Base-by-base conservation (phyloP, 73 alveolate genomes). In the Paramecium caudatum region DNA sequence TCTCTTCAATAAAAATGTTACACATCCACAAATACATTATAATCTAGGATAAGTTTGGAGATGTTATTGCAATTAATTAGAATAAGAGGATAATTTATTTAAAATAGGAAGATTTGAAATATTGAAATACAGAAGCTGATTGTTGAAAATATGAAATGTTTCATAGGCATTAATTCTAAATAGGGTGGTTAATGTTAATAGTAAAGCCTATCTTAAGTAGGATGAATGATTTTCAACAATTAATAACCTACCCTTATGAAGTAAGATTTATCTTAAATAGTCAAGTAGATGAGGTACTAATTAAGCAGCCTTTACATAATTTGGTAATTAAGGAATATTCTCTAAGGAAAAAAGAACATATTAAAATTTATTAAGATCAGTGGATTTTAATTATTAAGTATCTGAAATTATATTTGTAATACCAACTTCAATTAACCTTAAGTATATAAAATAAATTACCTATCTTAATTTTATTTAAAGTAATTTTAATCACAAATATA, bases 131-230 rank as follows among this genome's bases (percentile, higher is more conserved):
- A 34, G 17, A 70, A 43, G 46, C 47, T 49, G 23, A 45, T 62
- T 90, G 80, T 70, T 47, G n/a, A 93, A 34, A 39, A 90, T 93
- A 27, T 95, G 82, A 25, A 93, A 94, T 4, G 99, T 94, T 82
- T 97, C 99, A 86, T 96, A 98, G 16, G 99, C 98, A 49, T 95
- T 92, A 39, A 96, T 91, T 61, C 90, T 87, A 82, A 96, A 94
- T 48, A 97, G 94, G 55, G 92, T 91, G 49, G 97, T 92, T 46
- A 98, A 81, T 3, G 94, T 90, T 23, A 96, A 93, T 47, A 97
- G 92, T 45, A 97, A 90, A 23, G 94, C 82, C 21, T 95, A 95
- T 63, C 99, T 93, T 34, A 98, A 91, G 46, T 94, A 63, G 37
- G 95, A 91, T 48, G 91, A 91, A 43, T 98, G 96, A 88, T 93